Evolutionary conservation across 2,329 filamentous ascomycete genomes (phyloP).

Genomic region (Aspergillus fumigatiaffinis): DNA sequence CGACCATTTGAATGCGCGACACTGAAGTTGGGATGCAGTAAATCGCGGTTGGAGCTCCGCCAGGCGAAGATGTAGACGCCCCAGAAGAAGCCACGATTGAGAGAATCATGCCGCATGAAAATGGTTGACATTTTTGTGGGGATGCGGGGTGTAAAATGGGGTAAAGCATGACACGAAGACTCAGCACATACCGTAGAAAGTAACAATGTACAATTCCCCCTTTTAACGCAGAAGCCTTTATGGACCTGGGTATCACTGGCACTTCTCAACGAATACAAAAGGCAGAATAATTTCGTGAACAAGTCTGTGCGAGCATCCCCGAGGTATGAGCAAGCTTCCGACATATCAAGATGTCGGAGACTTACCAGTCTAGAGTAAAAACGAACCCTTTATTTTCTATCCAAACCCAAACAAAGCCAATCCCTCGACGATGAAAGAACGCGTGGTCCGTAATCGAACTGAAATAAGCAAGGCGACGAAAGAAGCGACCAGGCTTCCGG

Average conservation of each 20-base stretch:
- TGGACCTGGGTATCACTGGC: slow-evolving; percentile 9
- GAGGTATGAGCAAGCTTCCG: slow-evolving; percentile 8
- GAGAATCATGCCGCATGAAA: background rate
- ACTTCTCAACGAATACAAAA: slow-evolving; percentile 12
- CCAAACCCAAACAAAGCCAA: slow-evolving; percentile 22
- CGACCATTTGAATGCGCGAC: background rate
- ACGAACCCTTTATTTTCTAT: slow-evolving; percentile 24
- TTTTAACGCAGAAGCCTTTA: slow-evolving; percentile 11
- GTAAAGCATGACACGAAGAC: background rate
- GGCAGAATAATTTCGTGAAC: slow-evolving; percentile 24
- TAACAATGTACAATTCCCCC: slow-evolving; percentile 12
- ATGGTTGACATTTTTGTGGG: background rate
- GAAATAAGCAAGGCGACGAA: slow-evolving; percentile 4
- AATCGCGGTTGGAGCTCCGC: background rate
- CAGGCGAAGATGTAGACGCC: background rate
- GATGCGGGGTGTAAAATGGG: background rate
- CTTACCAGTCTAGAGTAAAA: slow-evolving; percentile 32
- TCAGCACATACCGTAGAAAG: slow-evolving; percentile 16
- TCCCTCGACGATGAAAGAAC: slow-evolving; percentile 21
- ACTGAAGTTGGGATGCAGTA: background rate
- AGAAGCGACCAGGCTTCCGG: slow-evolving; percentile 30
- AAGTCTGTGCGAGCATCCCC: slow-evolving; percentile 18
- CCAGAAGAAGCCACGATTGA: background rate
- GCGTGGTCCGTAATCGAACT: slow-evolving; percentile 8
- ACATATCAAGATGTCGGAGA: slow-evolving; percentile 6